phyloP scores from a whole-genome alignment of 2,329 filamentous ascomycete genomes.

The Fusarium cyanostomum region DNA sequence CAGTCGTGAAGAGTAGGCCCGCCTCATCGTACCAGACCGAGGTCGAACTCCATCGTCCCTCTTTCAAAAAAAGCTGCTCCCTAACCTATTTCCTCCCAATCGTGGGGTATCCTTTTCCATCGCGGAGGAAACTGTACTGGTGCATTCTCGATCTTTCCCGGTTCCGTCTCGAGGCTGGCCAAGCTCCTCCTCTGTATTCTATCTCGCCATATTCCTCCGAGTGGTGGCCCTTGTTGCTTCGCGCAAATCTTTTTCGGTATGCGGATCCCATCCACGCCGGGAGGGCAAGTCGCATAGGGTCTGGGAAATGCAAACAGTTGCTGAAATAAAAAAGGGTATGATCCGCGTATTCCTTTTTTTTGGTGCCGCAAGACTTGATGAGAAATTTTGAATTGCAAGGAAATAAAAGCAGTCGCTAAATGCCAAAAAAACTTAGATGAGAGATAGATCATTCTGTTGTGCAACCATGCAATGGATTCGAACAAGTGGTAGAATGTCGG shows the following conservation, averaged over 20 bases:
- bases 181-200: conserved; percentile 39
- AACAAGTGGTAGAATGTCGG: conserved; percentile 41
- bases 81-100: conserved; percentile 32
- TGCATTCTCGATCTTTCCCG: conserved; percentile 48
- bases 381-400: conserved; percentile 46
- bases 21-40: conserved; percentile 45
- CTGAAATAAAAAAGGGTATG: conserved; percentile 48
- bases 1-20: conserved; percentile 42
- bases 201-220: conserved; percentile 42
- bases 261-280: conserved; percentile 25
- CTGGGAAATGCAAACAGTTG: conserved; percentile 40
- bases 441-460: conserved; percentile 46
- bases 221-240: conserved; percentile 35
- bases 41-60: conserved; percentile 39
- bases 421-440: conserved; percentile 56
- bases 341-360: conserved; percentile 53
- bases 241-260: conserved; percentile 27
- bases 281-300: conserved; percentile 38
- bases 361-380: conserved; percentile 52
- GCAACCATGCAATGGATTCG: conserved; percentile 47
- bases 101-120: conserved; percentile 41
- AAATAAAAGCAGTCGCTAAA: conserved; percentile 55
- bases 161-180: conserved; percentile 43
- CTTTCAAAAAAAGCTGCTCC: conserved; percentile 32
- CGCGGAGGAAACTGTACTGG: conserved; percentile 40